These are phyloP conservation scores for Salix arbutifolia DNA, from an alignment of 345 rosid genomes.

Conservation along the genomic window DNA sequence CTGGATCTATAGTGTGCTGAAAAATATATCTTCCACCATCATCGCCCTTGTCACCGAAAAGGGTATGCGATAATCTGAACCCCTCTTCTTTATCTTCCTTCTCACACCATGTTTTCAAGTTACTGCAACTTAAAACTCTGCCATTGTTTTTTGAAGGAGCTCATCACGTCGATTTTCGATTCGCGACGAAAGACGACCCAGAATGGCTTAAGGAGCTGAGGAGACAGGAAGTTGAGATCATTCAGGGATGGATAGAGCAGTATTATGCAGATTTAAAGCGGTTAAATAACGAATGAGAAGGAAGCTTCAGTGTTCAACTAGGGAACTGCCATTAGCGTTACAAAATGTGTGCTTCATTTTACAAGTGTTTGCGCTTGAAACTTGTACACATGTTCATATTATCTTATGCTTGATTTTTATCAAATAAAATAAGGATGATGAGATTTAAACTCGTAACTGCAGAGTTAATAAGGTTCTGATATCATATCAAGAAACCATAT, in stretches of 20 bases:
- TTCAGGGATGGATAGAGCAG: constrained; percentile 52
- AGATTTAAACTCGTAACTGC: too few species aligned
- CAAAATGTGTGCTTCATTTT: too few species aligned
- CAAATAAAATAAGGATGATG: accelerated
- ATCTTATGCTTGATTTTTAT: too few species aligned
- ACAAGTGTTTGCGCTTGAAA: too few species aligned
- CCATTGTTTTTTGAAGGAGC: constrained; percentile 44
- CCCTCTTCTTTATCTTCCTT: background rate
- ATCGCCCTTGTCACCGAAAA: constrained; percentile 59
- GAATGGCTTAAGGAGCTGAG: constrained; percentile 61
- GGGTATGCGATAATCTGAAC: constrained; percentile 27
- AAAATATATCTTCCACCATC: constrained; percentile 60
- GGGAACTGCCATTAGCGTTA: too few species aligned
- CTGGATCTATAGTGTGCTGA: constrained; percentile 47
- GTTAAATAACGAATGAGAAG: constrained; percentile 7
- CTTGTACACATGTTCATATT: accelerated
- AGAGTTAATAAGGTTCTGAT: accelerated
- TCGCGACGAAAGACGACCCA: constrained; percentile 50
- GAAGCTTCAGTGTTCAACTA: background rate
- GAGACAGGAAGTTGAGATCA: constrained; percentile 55
- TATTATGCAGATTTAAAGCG: constrained; percentile 42
- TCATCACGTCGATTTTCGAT: constrained; percentile 62
- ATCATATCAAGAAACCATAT: too few species aligned
- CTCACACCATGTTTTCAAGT: background rate
- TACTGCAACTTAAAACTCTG: background rate